Conservation (phyloP, 805 yeast genomes). For the Teunomyces aglyptinius region DNA sequence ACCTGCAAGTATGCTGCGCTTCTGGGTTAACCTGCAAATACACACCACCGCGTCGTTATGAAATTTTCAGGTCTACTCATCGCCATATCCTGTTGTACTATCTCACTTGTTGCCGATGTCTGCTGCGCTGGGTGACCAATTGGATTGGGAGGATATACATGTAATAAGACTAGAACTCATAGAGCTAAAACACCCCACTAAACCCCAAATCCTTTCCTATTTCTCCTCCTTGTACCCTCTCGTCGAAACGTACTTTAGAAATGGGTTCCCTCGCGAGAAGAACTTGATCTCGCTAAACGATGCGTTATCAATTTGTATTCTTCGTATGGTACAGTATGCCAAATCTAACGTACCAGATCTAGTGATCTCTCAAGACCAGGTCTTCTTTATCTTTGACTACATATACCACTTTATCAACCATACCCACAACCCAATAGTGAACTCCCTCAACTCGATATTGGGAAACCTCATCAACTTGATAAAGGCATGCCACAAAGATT, state of each 20-base stretch:
- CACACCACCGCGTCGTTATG: background rate
- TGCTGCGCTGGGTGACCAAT: background rate
- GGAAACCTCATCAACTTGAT: constrained; percentile 39
- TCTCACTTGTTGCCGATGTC: background rate
- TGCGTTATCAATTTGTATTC: constrained; percentile 61
- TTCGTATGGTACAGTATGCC: constrained; percentile 47
- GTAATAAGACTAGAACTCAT: background rate
- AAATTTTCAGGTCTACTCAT: background rate
- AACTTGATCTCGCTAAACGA: constrained; percentile 36
- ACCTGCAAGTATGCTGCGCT: background rate
- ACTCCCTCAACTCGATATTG: constrained; percentile 63
- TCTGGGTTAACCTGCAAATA: background rate
- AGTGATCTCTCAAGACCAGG: constrained; percentile 16
- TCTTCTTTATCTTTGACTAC: constrained; percentile 45
- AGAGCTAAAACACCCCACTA: background rate
- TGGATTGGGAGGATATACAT: background rate
- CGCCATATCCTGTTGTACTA: background rate
- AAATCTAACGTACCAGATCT: constrained; percentile 10
- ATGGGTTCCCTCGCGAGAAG: constrained; percentile 9
- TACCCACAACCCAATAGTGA: constrained; percentile 66
- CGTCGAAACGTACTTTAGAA: background rate
- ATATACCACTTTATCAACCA: constrained; percentile 70
- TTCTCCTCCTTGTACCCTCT: background rate
- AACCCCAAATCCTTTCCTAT: background rate
- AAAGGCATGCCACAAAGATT: constrained; percentile 11